These are phyloP conservation scores for Rhynchosporium agropyri DNA, from an alignment of 2,329 filamentous ascomycete species.

Conservation along the genomic window DNA sequence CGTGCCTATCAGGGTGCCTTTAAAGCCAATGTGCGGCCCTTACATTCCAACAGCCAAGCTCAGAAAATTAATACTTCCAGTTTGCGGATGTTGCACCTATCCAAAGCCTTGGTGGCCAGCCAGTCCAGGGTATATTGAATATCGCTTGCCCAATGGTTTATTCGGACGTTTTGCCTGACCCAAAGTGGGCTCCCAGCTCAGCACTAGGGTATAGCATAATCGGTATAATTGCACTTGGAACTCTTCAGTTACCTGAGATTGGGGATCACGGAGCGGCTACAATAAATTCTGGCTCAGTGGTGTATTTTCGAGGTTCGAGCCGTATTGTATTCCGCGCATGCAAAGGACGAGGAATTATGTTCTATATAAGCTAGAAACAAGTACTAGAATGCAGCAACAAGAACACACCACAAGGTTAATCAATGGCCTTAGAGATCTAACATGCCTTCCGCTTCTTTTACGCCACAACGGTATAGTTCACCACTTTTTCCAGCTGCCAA, in stretches of 20 bases:
- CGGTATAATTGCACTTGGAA: neutral
- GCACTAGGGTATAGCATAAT: neutral
- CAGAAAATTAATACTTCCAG: neutral
- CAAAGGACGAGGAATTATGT: slow-evolving; percentile 1
- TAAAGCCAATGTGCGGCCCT: neutral
- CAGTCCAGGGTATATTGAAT: neutral
- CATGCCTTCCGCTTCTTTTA: neutral
- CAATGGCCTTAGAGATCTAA: no score
- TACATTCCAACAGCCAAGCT: neutral
- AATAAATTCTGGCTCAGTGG: neutral
- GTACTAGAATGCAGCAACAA: no score
- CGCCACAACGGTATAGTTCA: neutral
- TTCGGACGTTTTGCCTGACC: neutral
- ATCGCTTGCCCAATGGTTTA: neutral
- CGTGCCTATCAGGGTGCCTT: neutral
- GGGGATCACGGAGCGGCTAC: neutral
- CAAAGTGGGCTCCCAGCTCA: neutral
- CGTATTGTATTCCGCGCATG: neutral
- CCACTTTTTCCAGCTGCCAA: neutral
- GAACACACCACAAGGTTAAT: no score
- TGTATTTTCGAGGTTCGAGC: neutral
- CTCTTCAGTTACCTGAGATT: neutral
- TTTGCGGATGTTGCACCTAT: neutral
- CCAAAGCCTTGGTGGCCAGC: neutral
- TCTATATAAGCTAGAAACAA: neutral